phyloP scores from a whole-genome alignment of 2,329 filamentous ascomycete species.

The Curvularia hawaiiensis region DNA sequence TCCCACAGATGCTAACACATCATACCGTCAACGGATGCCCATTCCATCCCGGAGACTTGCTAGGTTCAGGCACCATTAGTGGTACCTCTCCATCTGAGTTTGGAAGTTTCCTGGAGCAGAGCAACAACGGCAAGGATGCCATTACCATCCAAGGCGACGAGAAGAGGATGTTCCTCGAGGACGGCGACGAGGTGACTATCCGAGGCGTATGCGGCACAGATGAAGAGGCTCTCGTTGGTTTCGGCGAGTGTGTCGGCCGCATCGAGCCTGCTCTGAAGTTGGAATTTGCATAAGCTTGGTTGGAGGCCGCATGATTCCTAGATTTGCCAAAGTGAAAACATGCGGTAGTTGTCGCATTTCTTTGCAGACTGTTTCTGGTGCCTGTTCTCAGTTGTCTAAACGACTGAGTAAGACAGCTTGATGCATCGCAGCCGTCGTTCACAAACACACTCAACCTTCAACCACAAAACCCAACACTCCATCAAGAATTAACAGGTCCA shows the following conservation, averaged over 20 bases:
- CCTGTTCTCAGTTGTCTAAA: background rate
- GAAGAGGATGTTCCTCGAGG: slow-evolving; percentile 72
- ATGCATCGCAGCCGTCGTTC: background rate
- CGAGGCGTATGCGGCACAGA: slow-evolving; percentile 67
- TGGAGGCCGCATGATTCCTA: background rate
- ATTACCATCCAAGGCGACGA: slow-evolving; percentile 68
- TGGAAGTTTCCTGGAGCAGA: slow-evolving; percentile 76
- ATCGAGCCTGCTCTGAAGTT: slow-evolving; percentile 54
- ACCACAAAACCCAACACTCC: background rate
- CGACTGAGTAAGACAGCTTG: background rate
- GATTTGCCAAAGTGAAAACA: background rate
- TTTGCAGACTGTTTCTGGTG: background rate
- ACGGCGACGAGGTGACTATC: slow-evolving; percentile 73
- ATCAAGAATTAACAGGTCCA: background rate
- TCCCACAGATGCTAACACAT: slow-evolving; percentile 82
- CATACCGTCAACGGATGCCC: slow-evolving; percentile 78
- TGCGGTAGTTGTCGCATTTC: background rate
- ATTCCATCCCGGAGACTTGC: slow-evolving; percentile 73
- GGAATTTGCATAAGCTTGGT: slow-evolving; percentile 16
- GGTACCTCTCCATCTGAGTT: slow-evolving; percentile 63
- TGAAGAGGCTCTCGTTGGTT: slow-evolving; percentile 72
- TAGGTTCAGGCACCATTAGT: slow-evolving; percentile 81
- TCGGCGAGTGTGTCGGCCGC: slow-evolving; percentile 72
- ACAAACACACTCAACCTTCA: background rate
- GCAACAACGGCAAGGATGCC: slow-evolving; percentile 68